Evolutionary conservation across 345 rosid species (phyloP), one percentile per base, ranked within the genome.

Genomic region (Bretschneidera sinensis): DNA sequence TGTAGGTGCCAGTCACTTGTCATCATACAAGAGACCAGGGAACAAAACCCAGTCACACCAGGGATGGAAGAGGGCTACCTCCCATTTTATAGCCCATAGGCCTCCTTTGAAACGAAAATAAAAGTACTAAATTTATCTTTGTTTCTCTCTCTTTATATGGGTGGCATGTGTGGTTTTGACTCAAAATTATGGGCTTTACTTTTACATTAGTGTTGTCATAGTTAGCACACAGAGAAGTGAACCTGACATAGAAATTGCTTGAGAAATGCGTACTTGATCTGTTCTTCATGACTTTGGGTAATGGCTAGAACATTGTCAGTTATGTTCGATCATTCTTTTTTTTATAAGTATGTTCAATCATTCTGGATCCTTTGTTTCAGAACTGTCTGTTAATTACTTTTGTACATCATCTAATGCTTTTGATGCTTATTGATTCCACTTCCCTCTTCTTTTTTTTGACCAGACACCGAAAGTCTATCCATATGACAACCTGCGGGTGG

Each of bases 401-500:
- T 31, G 9, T 31, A 31, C 35, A 31, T 31, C 9, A 31, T 31
- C 35, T 31, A n/a, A n/a, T 31, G 9, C 58, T 17, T 48, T 48
- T 45, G 25, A 25, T 48, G 22, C 48, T 55, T 28, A 20, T 43
- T 52, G 54, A 19, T 63, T 24, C 21, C 21, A 0, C 61, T 66
- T 33, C 48, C 19, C 24, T 52, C 13, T 56, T 64, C n/a, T 48
- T 63, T 54, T 75, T 35, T 65, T 72, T 55, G 24, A 61, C 61
- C 81, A 94, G 99, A 61, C 92, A 15, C 96, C 96, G 6, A 88
- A 88, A 76, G 97, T 86, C 17, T 94, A 85, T 67, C 97, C 97
- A 7, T 94, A 88, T 51, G 95, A 94, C 81, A 90, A 94, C 80
- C 75, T 94, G 67, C 85, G 86, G 54, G 96, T 82, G 69, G 97